A percentile compares a stretch with the other conserved stretches of the same genome.
phyloP scores from a whole-genome alignment of 2,329 filamentous ascomycete genomes.

The Zasmidium cellare region DNA sequence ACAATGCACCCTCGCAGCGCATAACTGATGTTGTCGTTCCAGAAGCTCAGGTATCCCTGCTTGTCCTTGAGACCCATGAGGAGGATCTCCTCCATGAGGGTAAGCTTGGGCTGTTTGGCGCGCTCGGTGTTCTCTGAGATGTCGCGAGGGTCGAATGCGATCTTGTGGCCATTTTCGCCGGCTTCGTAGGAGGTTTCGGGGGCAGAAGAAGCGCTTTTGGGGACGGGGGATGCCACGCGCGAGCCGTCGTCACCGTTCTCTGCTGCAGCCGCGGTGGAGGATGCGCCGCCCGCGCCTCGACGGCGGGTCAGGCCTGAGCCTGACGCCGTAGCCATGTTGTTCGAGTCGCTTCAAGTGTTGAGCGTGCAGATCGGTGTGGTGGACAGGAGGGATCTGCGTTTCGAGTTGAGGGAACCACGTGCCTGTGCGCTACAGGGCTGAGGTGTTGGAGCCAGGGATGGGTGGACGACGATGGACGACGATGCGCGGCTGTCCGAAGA shows the following conservation, averaged over 20 bases:
- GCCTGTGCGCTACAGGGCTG: constrained; percentile 5
- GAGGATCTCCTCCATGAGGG: constrained; percentile 97
- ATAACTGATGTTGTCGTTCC: constrained; percentile 99
- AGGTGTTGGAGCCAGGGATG: constrained; percentile 6
- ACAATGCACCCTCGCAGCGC: constrained; percentile 97
- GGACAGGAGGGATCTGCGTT: constrained; percentile 5
- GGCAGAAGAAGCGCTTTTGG: constrained; percentile 56
- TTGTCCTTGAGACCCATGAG: constrained; percentile 97
- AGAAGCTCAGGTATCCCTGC: constrained; percentile 98
- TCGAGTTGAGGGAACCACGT: constrained; percentile 6
- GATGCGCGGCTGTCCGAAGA: not conserved
- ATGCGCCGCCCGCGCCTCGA: constrained; percentile 62
- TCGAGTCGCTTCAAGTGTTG: constrained; percentile 2
- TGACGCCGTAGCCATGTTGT: constrained; percentile 64
- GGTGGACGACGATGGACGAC: not conserved
- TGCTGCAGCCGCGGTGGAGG: constrained; percentile 56
- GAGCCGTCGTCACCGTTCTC: constrained; percentile 64
- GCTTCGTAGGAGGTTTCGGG: constrained; percentile 80
- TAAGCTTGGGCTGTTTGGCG: constrained; percentile 97
- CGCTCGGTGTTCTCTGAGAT: constrained; percentile 95
- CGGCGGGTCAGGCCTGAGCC: constrained; percentile 73
- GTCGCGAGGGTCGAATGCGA: constrained; percentile 94
- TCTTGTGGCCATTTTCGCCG: constrained; percentile 95
- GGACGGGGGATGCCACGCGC: constrained; percentile 66
- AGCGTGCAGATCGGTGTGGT: not conserved